Percentiles rank a stretch among this genome's conserved stretches.
Evolutionary conservation across 306 rosid species (phyloP).

Genomic region (Gleditsia sinensis): DNA sequence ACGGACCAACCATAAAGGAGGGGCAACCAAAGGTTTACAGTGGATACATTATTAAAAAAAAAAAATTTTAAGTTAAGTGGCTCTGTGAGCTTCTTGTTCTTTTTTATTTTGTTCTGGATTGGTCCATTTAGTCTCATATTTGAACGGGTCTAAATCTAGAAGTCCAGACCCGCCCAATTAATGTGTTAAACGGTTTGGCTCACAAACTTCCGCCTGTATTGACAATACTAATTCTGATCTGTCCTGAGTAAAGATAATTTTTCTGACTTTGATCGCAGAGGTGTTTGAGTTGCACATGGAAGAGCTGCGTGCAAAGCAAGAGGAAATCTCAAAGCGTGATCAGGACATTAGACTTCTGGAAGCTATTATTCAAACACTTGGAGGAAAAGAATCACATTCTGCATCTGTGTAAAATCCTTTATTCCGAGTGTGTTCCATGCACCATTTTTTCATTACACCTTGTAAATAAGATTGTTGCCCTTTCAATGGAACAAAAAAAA

Average conservation of each 20-base stretch:
- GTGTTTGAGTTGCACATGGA: slow-evolving; percentile 96
- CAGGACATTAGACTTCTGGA: slow-evolving; percentile 78
- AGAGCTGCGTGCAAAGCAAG: slow-evolving; percentile 84
- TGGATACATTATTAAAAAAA: too few relatives aligned
- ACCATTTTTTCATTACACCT: neutral
- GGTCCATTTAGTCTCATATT: too few relatives aligned
- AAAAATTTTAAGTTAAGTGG: too few relatives aligned
- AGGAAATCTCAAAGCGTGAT: slow-evolving; percentile 81
- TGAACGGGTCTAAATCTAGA: too few relatives aligned
- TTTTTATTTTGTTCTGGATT: too few relatives aligned
- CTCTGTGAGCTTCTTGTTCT: too few relatives aligned
- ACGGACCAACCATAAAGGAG: too few relatives aligned
- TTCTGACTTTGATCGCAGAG: slow-evolving; percentile 50
- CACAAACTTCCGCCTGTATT: too few relatives aligned
- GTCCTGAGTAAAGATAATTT: neutral
- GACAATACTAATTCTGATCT: too few relatives aligned
- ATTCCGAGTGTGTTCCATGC: slow-evolving; percentile 2
- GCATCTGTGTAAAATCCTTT: slow-evolving; percentile 28
- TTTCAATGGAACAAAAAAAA: neutral
- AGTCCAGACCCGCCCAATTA: too few relatives aligned
- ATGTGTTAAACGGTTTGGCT: too few relatives aligned
- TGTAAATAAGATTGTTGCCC: slow-evolving; percentile 36
- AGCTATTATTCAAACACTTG: slow-evolving; percentile 88
- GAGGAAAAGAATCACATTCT: slow-evolving; percentile 57
- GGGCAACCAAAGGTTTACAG: too few relatives aligned